A percentile compares a stretch with the other conserved stretches of the same genome.
phyloP scores from a whole-genome alignment of 495 filamentous ascomycete species.

The Xeromyces bisporus region DNA sequence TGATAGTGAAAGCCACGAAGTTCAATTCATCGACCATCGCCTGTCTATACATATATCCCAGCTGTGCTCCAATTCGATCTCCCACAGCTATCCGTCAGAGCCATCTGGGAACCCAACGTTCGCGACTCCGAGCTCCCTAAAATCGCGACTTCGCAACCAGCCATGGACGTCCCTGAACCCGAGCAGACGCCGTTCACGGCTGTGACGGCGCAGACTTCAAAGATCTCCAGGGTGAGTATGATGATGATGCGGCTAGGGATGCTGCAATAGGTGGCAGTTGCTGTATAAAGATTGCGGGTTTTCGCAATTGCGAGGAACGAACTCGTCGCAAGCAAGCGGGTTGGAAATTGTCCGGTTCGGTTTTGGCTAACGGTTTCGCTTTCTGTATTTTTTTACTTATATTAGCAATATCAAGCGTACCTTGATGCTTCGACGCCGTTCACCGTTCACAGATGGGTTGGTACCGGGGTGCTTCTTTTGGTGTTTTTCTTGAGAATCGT shows the following conservation, averaged over 20 bases:
- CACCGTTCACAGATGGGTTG: slow-evolving; percentile 72
- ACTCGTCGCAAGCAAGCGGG: no score
- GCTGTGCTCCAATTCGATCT: slow-evolving; percentile 5
- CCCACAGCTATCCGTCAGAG: slow-evolving; percentile 6
- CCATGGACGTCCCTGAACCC: slow-evolving; percentile 65
- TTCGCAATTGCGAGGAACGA: no score
- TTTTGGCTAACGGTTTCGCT: slow-evolving; percentile 4
- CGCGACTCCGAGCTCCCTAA: no score
- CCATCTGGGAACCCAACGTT: no score
- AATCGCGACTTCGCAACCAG: no score
- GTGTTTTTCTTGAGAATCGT: slow-evolving; percentile 81
- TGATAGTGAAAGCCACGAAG: no score
- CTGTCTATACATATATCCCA: no score
- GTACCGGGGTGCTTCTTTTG: slow-evolving; percentile 54
- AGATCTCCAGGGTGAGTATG: slow-evolving; percentile 46
- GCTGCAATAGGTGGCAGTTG: no score
- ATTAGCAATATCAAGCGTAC: slow-evolving; percentile 82
- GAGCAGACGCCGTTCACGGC: slow-evolving; percentile 72
- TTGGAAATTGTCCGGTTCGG: no score
- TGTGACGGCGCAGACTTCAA: slow-evolving; percentile 68
- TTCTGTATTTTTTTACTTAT: slow-evolving; percentile 4
- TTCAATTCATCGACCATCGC: no score
- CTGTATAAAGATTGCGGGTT: no score
- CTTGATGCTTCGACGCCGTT: slow-evolving; percentile 86
- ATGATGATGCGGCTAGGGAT: slow-evolving; percentile 1